A percentile compares a stretch with the other conserved stretches of the same genome.
Conservation (phyloP, 495 filamentous ascomycete genomes). For the Arthonia radiata region DNA sequence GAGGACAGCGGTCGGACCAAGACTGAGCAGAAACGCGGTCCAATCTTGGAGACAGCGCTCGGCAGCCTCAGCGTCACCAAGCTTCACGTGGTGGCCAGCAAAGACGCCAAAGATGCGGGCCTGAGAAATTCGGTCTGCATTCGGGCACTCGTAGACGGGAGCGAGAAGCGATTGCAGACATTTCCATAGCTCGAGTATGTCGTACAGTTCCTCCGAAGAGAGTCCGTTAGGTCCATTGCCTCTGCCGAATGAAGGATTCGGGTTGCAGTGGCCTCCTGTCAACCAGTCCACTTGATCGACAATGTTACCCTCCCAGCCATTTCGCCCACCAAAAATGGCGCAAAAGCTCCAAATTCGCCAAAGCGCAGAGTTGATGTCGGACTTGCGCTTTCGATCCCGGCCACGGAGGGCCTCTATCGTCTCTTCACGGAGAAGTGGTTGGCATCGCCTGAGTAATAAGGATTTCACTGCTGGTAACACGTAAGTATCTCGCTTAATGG, state of each 20-base stretch:
- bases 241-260: constrained; percentile 29
- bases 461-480: constrained; percentile 34
- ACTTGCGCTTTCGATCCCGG: constrained; percentile 20
- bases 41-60: constrained; percentile 37
- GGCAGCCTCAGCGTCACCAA: constrained; percentile 26
- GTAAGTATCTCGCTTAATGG: constrained; percentile 30
- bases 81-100: constrained; percentile 18
- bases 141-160: constrained; percentile 32
- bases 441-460: constrained; percentile 31
- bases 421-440: constrained; percentile 30
- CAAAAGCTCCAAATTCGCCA: constrained; percentile 52
- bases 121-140: constrained; percentile 19
- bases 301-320: constrained; percentile 34
- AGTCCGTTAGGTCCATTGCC: constrained; percentile 34
- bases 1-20: constrained; percentile 31
- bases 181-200: constrained; percentile 44
- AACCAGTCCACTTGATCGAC: constrained; percentile 42
- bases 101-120: constrained; percentile 33
- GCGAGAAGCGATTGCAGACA: constrained; percentile 33
- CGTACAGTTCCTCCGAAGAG: constrained; percentile 29
- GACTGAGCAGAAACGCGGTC: constrained; percentile 32
- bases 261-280: constrained; percentile 32
- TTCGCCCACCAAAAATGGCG: constrained; percentile 35
- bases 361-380: constrained; percentile 37
- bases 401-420: constrained; percentile 30